A percentile compares a stretch with the other conserved stretches of the same genome.
Conservation (phyloP, 2,329 filamentous ascomycete genomes). For the Aspergillaceae sp. region DNA sequence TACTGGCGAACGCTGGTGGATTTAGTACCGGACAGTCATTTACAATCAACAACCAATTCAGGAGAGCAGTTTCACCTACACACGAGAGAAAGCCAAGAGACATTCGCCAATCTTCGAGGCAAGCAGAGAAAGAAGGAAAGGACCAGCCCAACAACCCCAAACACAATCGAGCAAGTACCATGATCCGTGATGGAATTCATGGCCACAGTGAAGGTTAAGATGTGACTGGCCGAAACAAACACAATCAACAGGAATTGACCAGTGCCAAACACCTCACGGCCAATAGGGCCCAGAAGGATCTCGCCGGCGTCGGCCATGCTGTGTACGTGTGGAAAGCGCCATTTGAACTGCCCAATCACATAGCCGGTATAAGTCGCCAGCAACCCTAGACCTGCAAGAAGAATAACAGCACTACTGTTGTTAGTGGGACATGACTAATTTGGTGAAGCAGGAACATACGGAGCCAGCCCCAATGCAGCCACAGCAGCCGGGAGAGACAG, state of each 20-base stretch:
- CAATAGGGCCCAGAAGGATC: conserved; percentile 51
- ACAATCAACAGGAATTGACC: conserved; percentile 55
- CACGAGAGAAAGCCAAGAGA: conserved; percentile 51
- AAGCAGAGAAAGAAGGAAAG: conserved; percentile 50
- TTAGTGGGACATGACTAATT: not conserved
- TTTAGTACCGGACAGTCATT: not conserved
- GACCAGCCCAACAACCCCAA: conserved; percentile 48
- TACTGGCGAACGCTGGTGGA: conserved; percentile 47
- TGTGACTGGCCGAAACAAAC: conserved; percentile 60
- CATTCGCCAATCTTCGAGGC: conserved; percentile 52
- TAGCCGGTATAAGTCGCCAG: conserved; percentile 50
- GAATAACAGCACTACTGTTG: conserved; percentile 28
- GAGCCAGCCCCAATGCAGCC: conserved; percentile 44
- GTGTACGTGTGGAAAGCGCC: conserved; percentile 47
- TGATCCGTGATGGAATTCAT: conserved; percentile 54
- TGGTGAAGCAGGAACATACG: conserved; percentile 20
- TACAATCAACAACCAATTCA: no score
- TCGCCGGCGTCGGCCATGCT: conserved; percentile 59
- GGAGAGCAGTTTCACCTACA: conserved; percentile 19
- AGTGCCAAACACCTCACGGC: conserved; percentile 52
- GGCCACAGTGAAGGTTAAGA: conserved; percentile 58
- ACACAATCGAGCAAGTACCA: conserved; percentile 53
- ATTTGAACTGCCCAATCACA: conserved; percentile 49
- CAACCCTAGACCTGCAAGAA: conserved; percentile 44
- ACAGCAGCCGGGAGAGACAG: conserved; percentile 46